Conservation (phyloP, 1,284 basidiomycete species). For the Heterobasidion parviporum region DNA sequence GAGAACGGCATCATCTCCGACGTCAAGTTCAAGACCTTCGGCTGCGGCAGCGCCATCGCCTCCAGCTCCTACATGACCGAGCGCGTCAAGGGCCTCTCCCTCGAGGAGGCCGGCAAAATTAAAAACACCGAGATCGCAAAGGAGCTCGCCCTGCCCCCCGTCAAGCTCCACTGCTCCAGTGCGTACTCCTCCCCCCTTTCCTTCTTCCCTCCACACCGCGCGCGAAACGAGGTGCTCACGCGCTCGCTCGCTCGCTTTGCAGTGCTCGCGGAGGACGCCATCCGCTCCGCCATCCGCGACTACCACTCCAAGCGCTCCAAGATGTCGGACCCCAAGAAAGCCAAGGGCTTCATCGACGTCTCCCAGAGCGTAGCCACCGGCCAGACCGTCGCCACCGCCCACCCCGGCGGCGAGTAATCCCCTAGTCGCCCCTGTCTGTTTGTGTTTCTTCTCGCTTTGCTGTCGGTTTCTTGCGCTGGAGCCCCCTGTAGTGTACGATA, state of each 20-base stretch:
- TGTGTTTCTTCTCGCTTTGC: slow-evolving; percentile 6
- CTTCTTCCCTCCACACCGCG: slow-evolving; percentile 2
- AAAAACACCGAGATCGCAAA: slow-evolving; percentile 99
- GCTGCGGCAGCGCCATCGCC: slow-evolving; percentile 95
- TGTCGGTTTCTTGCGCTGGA: slow-evolving; percentile 3
- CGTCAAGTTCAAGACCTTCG: slow-evolving; percentile 99
- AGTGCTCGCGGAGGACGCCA: slow-evolving; percentile 98
- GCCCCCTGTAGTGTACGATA: slow-evolving; percentile 13
- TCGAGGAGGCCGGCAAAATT: slow-evolving; percentile 93
- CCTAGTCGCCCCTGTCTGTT: background rate
- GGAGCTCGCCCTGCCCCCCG: slow-evolving; percentile 91
- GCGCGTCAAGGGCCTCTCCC: slow-evolving; percentile 88
- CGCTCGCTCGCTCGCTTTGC: slow-evolving; percentile 6
- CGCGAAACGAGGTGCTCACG: slow-evolving; percentile 5
- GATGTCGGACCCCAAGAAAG: slow-evolving; percentile 40
- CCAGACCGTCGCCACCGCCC: slow-evolving; percentile 57
- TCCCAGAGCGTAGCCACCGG: slow-evolving; percentile 60
- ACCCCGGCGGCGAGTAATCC: slow-evolving; percentile 28
- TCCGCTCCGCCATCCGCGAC: slow-evolving; percentile 90
- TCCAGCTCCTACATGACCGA: slow-evolving; percentile 98
- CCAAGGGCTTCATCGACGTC: slow-evolving; percentile 66
- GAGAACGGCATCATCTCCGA: slow-evolving; percentile 93
- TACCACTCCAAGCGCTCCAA: slow-evolving; percentile 75
- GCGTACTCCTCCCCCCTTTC: slow-evolving; percentile 23
- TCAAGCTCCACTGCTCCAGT: slow-evolving; percentile 92